Percentiles rank a stretch among this genome's conserved stretches.
These are phyloP conservation scores for Wickerhamiella shivajii DNA, from an alignment of 805 yeast genomes.

Conservation along the genomic window DNA sequence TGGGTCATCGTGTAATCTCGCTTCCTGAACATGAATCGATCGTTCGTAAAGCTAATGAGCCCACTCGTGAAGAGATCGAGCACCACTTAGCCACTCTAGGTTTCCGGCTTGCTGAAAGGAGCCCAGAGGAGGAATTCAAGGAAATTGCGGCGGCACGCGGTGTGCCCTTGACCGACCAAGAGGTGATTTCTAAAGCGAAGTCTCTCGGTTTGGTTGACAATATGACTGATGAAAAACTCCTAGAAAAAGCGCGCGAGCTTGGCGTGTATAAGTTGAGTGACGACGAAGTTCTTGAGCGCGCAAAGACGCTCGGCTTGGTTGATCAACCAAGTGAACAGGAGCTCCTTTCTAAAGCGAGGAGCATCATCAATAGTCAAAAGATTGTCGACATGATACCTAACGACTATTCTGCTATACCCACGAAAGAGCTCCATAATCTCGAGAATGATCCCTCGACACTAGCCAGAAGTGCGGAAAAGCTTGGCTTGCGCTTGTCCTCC, in stretches of 20 bases:
- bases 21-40: constrained; percentile 10
- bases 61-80: constrained; percentile 3
- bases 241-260: neutral
- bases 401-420: too few relatives aligned
- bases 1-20: constrained; percentile 17
- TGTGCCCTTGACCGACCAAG: constrained; percentile 11
- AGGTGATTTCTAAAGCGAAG: neutral
- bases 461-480: too few relatives aligned
- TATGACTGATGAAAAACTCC: neutral
- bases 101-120: constrained; percentile 25
- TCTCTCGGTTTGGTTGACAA: neutral
- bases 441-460: too few relatives aligned
- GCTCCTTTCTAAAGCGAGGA: neutral
- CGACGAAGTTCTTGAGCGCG: constrained; percentile 27
- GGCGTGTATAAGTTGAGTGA: constrained; percentile 32
- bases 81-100: constrained; percentile 16
- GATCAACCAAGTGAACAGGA: constrained; percentile 4
- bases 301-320: constrained; percentile 17
- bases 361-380: too few relatives aligned
- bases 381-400: too few relatives aligned
- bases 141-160: constrained; percentile 18
- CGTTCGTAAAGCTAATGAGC: neutral
- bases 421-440: too few relatives aligned
- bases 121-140: constrained; percentile 20
- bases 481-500: constrained; percentile 1